These are phyloP conservation scores for Colletotrichum endophyticum DNA, from an alignment of 2,329 filamentous ascomycete genomes.

Conservation along the genomic window DNA sequence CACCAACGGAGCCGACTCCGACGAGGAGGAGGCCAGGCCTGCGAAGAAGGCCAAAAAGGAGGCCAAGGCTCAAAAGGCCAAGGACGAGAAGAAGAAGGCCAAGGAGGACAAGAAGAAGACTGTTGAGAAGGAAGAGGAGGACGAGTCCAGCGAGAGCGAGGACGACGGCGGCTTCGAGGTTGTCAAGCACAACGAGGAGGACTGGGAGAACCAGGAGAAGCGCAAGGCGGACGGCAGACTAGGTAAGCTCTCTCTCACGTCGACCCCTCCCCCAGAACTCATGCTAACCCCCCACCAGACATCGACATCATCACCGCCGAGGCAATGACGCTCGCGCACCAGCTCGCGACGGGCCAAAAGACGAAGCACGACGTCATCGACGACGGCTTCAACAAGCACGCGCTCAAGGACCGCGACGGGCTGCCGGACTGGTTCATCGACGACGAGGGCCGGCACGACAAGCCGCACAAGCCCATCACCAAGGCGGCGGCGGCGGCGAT, in stretches of 20 bases:
- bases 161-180: constrained; percentile 64
- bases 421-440: constrained; percentile 98
- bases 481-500: constrained; percentile 90
- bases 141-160: constrained; percentile 33
- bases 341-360: constrained; percentile 85
- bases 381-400: constrained; percentile 91
- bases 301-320: constrained; percentile 99
- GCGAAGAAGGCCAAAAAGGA: constrained; percentile 27
- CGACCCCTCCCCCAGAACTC: not conserved
- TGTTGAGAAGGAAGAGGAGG: constrained; percentile 28
- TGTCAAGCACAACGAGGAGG: constrained; percentile 59
- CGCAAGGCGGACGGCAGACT: constrained; percentile 67
- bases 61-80: constrained; percentile 30
- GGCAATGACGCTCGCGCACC: constrained; percentile 95
- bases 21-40: constrained; percentile 16
- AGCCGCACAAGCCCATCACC: constrained; percentile 84
- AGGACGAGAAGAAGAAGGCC: constrained; percentile 27
- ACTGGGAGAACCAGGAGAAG: constrained; percentile 72
- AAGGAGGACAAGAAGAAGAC: constrained; percentile 45
- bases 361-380: constrained; percentile 82
- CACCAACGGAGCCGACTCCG: not conserved
- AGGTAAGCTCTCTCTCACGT: constrained; percentile 44
- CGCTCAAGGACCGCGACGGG: constrained; percentile 89
- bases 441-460: constrained; percentile 86
- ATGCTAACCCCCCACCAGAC: constrained; percentile 54